Percentiles rank a stretch among this genome's conserved stretches.
Evolutionary conservation across 2,329 filamentous ascomycete genomes (phyloP).

Genomic region (Aspergillus sp.): DNA sequence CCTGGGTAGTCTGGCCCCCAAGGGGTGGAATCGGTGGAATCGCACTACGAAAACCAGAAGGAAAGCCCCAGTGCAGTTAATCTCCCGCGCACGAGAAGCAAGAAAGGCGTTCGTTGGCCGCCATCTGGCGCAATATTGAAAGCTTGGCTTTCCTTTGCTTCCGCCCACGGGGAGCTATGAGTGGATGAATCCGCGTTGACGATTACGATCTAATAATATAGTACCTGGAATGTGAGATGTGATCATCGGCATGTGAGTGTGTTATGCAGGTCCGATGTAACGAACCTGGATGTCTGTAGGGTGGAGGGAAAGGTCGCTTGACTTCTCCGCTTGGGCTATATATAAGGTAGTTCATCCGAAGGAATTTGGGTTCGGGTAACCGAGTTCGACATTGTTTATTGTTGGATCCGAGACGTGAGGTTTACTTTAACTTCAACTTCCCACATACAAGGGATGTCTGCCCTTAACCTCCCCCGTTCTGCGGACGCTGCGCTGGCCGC

Average conservation of each 20-base stretch:
- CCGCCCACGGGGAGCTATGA: slow-evolving; percentile 1
- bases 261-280: not conserved
- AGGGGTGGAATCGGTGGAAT: not conserved
- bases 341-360: not conserved
- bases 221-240: not conserved
- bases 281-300: not conserved
- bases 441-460: not conserved
- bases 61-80: not conserved
- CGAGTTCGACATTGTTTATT: not conserved
- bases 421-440: not conserved
- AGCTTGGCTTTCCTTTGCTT: not conserved
- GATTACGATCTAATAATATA: not conserved
- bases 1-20: not conserved
- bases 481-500: slow-evolving; percentile 7
- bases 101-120: not conserved
- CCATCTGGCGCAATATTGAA: not conserved
- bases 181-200: not conserved
- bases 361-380: not conserved
- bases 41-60: not conserved
- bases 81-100: not conserved
- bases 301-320: not conserved
- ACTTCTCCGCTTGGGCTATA: not conserved
- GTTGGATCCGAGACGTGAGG: not conserved
- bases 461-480: not conserved
- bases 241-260: not conserved